Conservation (phyloP, 192 early-diverging fungal genomes). For the Coemansia sp. region DNA sequence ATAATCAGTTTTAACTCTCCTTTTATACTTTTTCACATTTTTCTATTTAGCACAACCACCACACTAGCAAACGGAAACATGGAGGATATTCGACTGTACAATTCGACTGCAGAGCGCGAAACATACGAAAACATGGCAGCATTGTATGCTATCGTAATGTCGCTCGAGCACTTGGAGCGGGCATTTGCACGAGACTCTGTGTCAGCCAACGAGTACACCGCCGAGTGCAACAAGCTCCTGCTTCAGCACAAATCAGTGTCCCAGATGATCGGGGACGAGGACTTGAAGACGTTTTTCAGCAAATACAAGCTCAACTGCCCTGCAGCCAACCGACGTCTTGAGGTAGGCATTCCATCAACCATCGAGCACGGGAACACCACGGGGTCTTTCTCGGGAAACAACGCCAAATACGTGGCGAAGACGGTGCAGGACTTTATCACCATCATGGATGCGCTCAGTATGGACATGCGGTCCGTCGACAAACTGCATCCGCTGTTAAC, state of each 20-base stretch:
- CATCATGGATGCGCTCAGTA: conserved; percentile 81
- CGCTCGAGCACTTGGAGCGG: conserved; percentile 88
- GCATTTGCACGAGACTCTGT: conserved; percentile 89
- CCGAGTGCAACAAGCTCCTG: conserved; percentile 85
- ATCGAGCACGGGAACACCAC: conserved; percentile 78
- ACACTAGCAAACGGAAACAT: conserved; percentile 3
- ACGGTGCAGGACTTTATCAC: conserved; percentile 85
- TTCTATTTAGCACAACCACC: background rate
- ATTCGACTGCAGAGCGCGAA: conserved; percentile 81
- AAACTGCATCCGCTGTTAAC: conserved; percentile 84
- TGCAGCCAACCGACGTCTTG: conserved; percentile 80
- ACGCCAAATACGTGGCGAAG: conserved; percentile 81
- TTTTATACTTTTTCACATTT: too few relatives aligned
- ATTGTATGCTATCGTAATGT: conserved; percentile 87
- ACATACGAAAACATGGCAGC: conserved; percentile 91
- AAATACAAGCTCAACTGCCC: conserved; percentile 71
- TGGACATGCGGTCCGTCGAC: conserved; percentile 84
- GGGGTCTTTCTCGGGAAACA: conserved; percentile 43
- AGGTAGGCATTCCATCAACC: conserved; percentile 95
- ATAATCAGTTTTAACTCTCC: too few relatives aligned
- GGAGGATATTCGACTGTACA: conserved; percentile 79
- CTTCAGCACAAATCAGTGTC: conserved; percentile 84
- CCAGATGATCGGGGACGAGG: conserved; percentile 38
- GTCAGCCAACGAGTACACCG: conserved; percentile 83
- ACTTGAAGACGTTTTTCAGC: conserved; percentile 57